These are phyloP conservation scores for Allium sativum DNA, from an alignment of 106 monocot species.

Conservation along the genomic window DNA sequence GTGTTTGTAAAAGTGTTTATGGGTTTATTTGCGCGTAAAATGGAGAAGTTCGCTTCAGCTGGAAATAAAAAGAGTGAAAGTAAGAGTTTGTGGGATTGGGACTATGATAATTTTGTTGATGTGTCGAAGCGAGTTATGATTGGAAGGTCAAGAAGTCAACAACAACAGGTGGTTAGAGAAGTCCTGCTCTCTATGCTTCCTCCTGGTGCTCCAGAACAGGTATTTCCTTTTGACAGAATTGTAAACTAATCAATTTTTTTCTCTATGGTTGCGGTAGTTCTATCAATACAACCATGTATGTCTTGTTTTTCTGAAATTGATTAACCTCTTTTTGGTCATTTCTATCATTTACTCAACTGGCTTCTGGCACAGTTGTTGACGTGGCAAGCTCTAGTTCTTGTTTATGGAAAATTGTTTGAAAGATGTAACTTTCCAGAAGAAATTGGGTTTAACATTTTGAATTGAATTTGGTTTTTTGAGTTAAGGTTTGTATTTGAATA, in stretches of 20 bases:
- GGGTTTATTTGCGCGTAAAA: conserved; percentile 81
- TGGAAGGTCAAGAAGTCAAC: conserved; percentile 62
- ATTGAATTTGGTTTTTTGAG: no score
- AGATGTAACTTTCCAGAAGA: no score
- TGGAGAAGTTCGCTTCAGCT: conserved; percentile 66
- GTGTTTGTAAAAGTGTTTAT: conserved; percentile 25
- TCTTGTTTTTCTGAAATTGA: neutral
- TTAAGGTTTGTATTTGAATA: no score
- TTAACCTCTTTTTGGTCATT: no score
- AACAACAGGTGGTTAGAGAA: conserved; percentile 84
- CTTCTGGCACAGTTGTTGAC: no score
- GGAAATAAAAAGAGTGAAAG: conserved; percentile 1
- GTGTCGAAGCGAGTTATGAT: conserved; percentile 72
- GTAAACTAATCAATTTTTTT: neutral
- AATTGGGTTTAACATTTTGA: no score
- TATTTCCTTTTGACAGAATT: neutral
- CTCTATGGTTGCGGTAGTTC: neutral
- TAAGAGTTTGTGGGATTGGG: conserved; percentile 49
- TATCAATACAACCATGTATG: neutral
- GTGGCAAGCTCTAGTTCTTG: no score
- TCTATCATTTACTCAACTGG: no score
- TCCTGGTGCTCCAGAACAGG: conserved; percentile 52
- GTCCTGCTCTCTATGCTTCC: conserved; percentile 94
- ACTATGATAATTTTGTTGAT: conserved; percentile 92
- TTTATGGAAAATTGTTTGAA: no score